These are phyloP conservation scores for Phylloporus sp. DNA, from an alignment of 768 basidiomycete species.

Conservation along the genomic window DNA sequence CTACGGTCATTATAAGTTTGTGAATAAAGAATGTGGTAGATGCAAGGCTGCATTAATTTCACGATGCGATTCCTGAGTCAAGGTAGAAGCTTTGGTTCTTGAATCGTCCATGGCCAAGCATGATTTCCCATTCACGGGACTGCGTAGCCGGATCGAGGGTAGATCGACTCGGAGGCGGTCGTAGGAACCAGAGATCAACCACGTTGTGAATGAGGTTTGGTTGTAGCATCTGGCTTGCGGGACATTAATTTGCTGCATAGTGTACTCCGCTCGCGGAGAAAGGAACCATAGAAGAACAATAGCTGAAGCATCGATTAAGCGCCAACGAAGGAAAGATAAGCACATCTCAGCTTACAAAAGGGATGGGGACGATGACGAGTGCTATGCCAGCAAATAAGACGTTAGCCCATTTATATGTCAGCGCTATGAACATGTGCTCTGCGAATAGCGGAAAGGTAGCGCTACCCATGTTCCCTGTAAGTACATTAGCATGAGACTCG, in stretches of 20 bases:
- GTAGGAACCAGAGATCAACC: not conserved
- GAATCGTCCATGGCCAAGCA: constrained; percentile 10
- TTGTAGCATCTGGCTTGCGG: not conserved
- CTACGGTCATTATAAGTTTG: not conserved
- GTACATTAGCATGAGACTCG: not conserved
- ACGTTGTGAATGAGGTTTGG: not conserved
- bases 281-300: constrained; percentile 30
- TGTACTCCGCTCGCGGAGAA: constrained; percentile 24
- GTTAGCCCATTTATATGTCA: constrained; percentile 60
- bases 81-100: not conserved
- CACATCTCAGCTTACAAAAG: constrained; percentile 39
- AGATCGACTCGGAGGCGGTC: not conserved
- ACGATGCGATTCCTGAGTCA: not conserved
- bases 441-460: constrained; percentile 62
- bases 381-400: constrained; percentile 52
- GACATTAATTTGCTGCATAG: constrained; percentile 17
- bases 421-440: constrained; percentile 48
- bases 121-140: constrained; percentile 4
- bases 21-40: not conserved
- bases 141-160: not conserved
- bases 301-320: constrained; percentile 12
- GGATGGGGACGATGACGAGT: constrained; percentile 50
- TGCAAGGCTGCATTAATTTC: not conserved
- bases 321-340: not conserved
- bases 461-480: constrained; percentile 46